Conservation (phyloP, 805 yeast species). For the Metschnikowia aberdeeniae region DNA sequence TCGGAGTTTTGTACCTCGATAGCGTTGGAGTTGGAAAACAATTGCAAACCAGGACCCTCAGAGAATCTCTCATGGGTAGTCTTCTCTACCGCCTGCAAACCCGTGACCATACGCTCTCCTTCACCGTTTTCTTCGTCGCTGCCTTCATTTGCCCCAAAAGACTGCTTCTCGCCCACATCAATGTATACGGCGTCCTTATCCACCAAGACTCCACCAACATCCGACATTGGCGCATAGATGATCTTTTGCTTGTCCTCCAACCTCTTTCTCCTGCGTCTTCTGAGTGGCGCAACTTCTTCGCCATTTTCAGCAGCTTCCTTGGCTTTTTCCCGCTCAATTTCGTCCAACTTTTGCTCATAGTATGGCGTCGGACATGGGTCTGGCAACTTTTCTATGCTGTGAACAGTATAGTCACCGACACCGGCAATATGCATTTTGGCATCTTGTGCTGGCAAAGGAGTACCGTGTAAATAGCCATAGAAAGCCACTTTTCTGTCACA, state of each 20-base stretch:
- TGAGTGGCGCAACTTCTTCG: conserved; percentile 47
- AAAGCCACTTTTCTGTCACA: conserved; percentile 85
- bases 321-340: conserved; percentile 67
- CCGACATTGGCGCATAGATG: conserved; percentile 98
- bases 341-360: conserved; percentile 81
- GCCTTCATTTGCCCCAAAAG: conserved; percentile 37
- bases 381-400: conserved; percentile 81
- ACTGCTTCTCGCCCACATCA: conserved; percentile 59
- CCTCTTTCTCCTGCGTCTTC: conserved; percentile 68
- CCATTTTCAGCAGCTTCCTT: conserved; percentile 63
- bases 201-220: conserved; percentile 96
- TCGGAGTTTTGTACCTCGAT: conserved; percentile 29
- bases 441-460: conserved; percentile 64
- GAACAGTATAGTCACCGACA: conserved; percentile 80
- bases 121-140: conserved; percentile 69
- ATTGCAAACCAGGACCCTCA: conserved; percentile 66
- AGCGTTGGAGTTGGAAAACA: conserved; percentile 63
- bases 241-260: conserved; percentile 91
- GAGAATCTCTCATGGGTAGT: conserved; percentile 54
- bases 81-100: conserved; percentile 65
- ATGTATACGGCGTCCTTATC: conserved; percentile 98
- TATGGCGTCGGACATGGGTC: conserved; percentile 99
- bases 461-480: conserved; percentile 94
- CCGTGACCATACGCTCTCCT: conserved; percentile 83
- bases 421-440: conserved; percentile 93